These are phyloP conservation scores for Trichoderma reesei DNA, from an alignment of 495 filamentous ascomycete genomes.

Conservation along the genomic window DNA sequence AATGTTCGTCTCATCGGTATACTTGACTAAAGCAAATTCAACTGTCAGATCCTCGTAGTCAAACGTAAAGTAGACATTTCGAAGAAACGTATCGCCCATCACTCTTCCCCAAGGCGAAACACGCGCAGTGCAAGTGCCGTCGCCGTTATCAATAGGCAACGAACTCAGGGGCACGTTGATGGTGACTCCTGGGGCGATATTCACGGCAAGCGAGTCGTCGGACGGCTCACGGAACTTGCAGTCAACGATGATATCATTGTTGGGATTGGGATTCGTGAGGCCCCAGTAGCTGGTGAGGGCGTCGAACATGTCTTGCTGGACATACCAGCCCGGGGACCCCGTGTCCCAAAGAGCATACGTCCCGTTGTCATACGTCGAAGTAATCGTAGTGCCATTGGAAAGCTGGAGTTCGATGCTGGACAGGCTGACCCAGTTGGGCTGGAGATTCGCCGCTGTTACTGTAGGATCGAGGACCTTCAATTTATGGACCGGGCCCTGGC, in stretches of 20 bases:
- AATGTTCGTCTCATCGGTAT: neutral
- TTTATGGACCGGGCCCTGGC: neutral
- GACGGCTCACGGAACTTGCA: slow-evolving; percentile 2
- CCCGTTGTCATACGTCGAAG: neutral
- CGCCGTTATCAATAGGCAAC: neutral
- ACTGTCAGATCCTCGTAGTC: neutral
- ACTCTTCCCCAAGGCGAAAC: neutral
- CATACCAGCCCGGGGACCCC: neutral
- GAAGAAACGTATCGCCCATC: neutral
- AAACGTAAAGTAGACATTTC: neutral
- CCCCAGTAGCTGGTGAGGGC: slow-evolving; percentile 1
- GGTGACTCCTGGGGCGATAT: neutral
- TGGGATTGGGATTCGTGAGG: neutral
- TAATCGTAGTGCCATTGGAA: neutral
- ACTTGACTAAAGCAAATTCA: neutral
- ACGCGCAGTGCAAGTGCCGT: neutral
- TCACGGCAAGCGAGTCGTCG: neutral
- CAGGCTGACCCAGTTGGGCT: neutral
- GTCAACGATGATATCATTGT: neutral
- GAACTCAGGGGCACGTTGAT: neutral
- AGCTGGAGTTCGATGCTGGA: neutral
- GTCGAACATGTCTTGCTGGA: neutral
- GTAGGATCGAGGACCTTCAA: neutral
- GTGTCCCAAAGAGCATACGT: slow-evolving; percentile 4
- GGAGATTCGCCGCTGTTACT: neutral